A percentile compares a stretch with the other conserved stretches of the same genome.
phyloP scores from a whole-genome alignment of 768 basidiomycete genomes.

The Tubosaeta sp. region DNA sequence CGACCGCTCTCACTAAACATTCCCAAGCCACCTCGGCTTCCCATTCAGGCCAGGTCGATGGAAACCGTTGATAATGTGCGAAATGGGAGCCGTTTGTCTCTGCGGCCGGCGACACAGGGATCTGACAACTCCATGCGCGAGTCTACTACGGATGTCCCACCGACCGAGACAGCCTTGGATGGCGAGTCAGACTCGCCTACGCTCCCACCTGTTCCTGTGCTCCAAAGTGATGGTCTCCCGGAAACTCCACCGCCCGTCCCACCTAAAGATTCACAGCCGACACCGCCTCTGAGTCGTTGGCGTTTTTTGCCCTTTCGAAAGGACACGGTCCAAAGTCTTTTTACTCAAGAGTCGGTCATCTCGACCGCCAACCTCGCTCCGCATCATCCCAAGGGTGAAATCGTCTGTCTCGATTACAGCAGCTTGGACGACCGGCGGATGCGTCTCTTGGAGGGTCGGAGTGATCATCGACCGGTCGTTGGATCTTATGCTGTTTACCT shows the following conservation, averaged over 20 bases:
- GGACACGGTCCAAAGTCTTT: constrained; percentile 30
- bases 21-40: constrained; percentile 17
- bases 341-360: constrained; percentile 21
- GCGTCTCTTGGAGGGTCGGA: constrained; percentile 70
- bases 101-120: constrained; percentile 9
- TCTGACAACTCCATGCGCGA: constrained; percentile 11
- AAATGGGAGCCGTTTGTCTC: background rate
- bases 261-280: constrained; percentile 25
- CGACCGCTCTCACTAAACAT: constrained; percentile 20
- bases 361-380: constrained; percentile 20
- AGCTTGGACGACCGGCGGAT: constrained; percentile 75
- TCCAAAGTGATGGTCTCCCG: constrained; percentile 9
- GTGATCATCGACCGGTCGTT: constrained; percentile 85
- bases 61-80: constrained; percentile 22
- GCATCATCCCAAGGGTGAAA: constrained; percentile 56
- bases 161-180: constrained; percentile 5
- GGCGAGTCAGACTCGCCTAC: constrained; percentile 10
- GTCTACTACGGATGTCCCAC: constrained; percentile 14
- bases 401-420: constrained; percentile 67
- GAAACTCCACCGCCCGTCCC: constrained; percentile 29
- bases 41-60: constrained; percentile 22
- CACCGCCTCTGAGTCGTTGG: constrained; percentile 37
- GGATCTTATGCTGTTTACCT: constrained; percentile 71
- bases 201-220: constrained; percentile 7
- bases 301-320: constrained; percentile 49